phyloP scores from a whole-genome alignment of 2,329 filamentous ascomycete genomes.

The Pseudogymnoascus destructans region DNA sequence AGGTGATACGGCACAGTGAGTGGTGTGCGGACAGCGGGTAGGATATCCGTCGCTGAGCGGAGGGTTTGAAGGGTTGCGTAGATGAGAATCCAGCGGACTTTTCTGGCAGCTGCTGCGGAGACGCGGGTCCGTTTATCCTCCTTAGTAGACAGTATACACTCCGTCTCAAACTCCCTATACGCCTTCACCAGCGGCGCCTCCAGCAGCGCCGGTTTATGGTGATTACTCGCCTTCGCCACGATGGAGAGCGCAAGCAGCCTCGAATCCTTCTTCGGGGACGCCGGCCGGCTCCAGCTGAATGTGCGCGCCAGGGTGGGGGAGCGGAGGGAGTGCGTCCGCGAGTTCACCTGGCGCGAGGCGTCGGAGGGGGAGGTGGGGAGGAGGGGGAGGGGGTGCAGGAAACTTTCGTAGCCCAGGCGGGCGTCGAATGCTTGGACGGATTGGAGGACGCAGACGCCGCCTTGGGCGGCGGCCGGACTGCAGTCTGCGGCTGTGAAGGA shows the following conservation, averaged over 20 bases:
- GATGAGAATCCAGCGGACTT: slow-evolving; percentile 65
- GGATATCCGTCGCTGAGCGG: slow-evolving; percentile 46
- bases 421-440: slow-evolving; percentile 54
- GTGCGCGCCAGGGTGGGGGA: slow-evolving; percentile 18
- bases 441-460: slow-evolving; percentile 58
- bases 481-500: slow-evolving; percentile 33
- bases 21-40: slow-evolving; percentile 46
- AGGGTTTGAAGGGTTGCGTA: slow-evolving; percentile 65
- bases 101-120: slow-evolving; percentile 53
- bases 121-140: slow-evolving; percentile 43
- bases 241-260: slow-evolving; percentile 40
- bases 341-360: neutral
- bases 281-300: slow-evolving; percentile 22
- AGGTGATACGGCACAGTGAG: slow-evolving; percentile 42
- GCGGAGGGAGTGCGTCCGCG: neutral
- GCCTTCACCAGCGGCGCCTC: slow-evolving; percentile 45
- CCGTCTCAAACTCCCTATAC: slow-evolving; percentile 58
- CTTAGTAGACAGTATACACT: slow-evolving; percentile 35
- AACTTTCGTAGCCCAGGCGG: slow-evolving; percentile 42
- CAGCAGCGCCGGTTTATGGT: slow-evolving; percentile 24
- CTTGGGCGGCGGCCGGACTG: slow-evolving; percentile 42
- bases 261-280: slow-evolving; percentile 35
- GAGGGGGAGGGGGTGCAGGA: slow-evolving; percentile 54
- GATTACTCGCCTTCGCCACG: slow-evolving; percentile 37
- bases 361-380: slow-evolving; percentile 34